These are phyloP conservation scores for Ogataea chonburiensis DNA, from an alignment of 805 yeast species.

Conservation along the genomic window DNA sequence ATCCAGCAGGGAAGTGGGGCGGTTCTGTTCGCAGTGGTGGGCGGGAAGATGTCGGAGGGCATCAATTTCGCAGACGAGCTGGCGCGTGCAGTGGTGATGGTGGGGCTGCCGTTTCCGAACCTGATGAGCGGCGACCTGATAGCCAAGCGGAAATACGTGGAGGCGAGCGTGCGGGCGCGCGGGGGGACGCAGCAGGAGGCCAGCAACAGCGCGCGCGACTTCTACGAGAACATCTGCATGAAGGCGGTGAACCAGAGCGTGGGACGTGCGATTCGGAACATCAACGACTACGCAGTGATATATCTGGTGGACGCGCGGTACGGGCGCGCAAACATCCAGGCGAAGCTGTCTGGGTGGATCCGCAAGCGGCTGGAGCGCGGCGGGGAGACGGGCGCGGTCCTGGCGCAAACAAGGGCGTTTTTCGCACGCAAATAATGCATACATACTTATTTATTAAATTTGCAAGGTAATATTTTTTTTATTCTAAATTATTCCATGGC, in stretches of 20 bases:
- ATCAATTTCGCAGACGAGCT: conserved; percentile 84
- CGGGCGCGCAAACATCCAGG: conserved; percentile 39
- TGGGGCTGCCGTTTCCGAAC: conserved; percentile 90
- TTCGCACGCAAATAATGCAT: conserved; percentile 11
- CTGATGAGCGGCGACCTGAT: conserved; percentile 76
- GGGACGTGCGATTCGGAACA: conserved; percentile 88
- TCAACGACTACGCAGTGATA: conserved; percentile 74
- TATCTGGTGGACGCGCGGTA: conserved; percentile 70
- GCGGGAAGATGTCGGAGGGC: conserved; percentile 92
- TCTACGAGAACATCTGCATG: conserved; percentile 85
- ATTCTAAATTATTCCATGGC: conserved; percentile 21
- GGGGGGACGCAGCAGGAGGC: conserved; percentile 53
- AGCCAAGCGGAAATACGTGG: conserved; percentile 67
- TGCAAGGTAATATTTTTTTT: neutral
- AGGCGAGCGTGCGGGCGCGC: conserved; percentile 42
- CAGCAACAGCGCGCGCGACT: conserved; percentile 46
- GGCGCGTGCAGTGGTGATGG: conserved; percentile 84
- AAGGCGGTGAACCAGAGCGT: conserved; percentile 89
- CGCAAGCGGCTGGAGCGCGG: conserved; percentile 34
- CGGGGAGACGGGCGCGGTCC: conserved; percentile 9
- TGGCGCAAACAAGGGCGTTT: conserved; percentile 11
- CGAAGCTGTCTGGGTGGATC: conserved; percentile 76
- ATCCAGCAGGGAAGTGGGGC: conserved; percentile 53
- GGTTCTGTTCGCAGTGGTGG: conserved; percentile 77
- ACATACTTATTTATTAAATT: conserved; percentile 1